A percentile compares a stretch with the other conserved stretches of the same genome.
These are phyloP conservation scores for Diplodia sapinea DNA, from an alignment of 2,329 filamentous ascomycete genomes.

Conservation along the genomic window DNA sequence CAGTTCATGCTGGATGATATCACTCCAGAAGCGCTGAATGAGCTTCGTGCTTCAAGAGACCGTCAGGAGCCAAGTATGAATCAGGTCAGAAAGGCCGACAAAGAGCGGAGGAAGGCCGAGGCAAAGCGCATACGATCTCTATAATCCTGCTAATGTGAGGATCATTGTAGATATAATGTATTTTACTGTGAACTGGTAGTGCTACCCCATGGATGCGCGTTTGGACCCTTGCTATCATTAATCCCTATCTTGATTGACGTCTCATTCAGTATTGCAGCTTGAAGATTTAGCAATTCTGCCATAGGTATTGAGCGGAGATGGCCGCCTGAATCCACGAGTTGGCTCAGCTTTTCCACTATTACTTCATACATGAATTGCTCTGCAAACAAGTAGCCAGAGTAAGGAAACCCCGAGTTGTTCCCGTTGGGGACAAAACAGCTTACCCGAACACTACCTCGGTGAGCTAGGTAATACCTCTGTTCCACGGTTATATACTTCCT, in stretches of 20 bases:
- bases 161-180: background rate
- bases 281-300: too few relatives aligned
- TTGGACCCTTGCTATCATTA: background rate
- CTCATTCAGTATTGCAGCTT: too few relatives aligned
- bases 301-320: too few relatives aligned
- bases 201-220: background rate
- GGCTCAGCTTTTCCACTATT: too few relatives aligned
- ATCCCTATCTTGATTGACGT: background rate
- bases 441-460: too few relatives aligned
- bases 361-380: too few relatives aligned
- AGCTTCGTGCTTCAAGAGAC: slow-evolving; percentile 54
- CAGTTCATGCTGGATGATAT: slow-evolving; percentile 81
- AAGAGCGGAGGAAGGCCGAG: slow-evolving; percentile 49
- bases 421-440: too few relatives aligned
- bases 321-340: too few relatives aligned
- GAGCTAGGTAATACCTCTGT: too few relatives aligned
- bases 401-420: too few relatives aligned
- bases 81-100: slow-evolving; percentile 71
- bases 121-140: slow-evolving; percentile 5
- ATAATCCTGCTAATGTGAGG: background rate
- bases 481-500: too few relatives aligned
- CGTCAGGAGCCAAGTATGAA: slow-evolving; percentile 63
- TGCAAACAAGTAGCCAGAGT: too few relatives aligned
- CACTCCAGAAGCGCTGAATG: slow-evolving; percentile 63
- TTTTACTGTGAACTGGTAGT: background rate